Base-by-base conservation (phyloP, 2,329 filamentous ascomycete species). In the Ceratocystis lukuohia region DNA sequence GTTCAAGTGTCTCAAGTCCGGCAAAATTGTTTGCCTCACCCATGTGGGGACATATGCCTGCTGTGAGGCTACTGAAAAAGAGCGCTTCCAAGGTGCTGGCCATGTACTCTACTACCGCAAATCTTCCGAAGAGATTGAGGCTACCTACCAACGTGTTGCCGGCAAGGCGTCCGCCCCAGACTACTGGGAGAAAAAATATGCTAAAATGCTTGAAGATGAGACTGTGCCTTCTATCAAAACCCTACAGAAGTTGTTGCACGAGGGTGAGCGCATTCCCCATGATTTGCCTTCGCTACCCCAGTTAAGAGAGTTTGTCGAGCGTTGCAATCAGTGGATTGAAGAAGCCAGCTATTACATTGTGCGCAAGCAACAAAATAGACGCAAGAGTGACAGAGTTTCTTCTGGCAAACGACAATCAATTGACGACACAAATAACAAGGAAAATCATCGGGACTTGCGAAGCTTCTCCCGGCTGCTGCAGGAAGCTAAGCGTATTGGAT, bases 241-340 rank as follows among this genome's bases (percentile, higher is more conserved):
- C 70, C 81, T 99, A 71, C 88, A 93, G 70, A 85, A 86, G 62
- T 81, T 99, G 66, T 81, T 97, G 68, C 87, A 88, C 73, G 94
- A 99, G 80, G 94, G 94, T 75, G 94, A 99, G 78, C 92, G 91
- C 76, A 96, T 99, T 72, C 91, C 93, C 67, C 95, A 89, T 80
- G 88, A 91, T 67, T 82, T 99, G 69, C 85, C 87, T 70, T 92
- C 91, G 69, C 82, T 99, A 69, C 83, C 88, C 71, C 84, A 89
- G 71, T 82, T 99, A 71, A 88, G 86, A 76, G 84, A 87, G 70
- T 99, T 96, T 77, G 94, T 99, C 74, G 91, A 96, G 71, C 88
- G 90, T 72, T 97, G 94, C 79, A 95, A 96, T 75, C 91, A 96
- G 74, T 96, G 95, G 89, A 91, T 96, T 69, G 94, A 97, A 72